phyloP scores from a whole-genome alignment of 345 rosid genomes.

The Eucalyptus paniculata region DNA sequence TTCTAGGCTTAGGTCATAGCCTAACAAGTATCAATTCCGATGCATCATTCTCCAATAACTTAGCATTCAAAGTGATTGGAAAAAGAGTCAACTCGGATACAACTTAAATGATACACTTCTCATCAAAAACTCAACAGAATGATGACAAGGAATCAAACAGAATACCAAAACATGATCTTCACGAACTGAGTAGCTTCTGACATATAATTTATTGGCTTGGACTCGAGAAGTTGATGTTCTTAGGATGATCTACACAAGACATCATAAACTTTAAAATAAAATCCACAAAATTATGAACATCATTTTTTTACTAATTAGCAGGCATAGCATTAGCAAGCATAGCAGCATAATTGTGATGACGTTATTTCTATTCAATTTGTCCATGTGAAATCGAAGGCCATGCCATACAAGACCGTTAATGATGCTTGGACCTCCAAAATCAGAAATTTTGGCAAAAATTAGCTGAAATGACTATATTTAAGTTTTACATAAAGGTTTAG shows the following conservation, averaged over 20 bases:
- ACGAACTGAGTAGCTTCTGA: background rate
- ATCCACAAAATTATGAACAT: background rate
- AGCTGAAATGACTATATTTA: rapidly evolving
- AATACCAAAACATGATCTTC: background rate
- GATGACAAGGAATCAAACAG: background rate
- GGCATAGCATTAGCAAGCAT: background rate
- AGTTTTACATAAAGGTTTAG: background rate
- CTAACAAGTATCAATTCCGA: rapidly evolving
- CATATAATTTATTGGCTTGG: background rate
- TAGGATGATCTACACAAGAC: background rate
- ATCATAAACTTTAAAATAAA: background rate
- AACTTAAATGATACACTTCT: background rate
- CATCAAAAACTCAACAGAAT: background rate
- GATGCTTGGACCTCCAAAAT: background rate
- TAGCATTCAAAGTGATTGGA: background rate
- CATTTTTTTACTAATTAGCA: background rate
- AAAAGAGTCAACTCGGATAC: background rate
- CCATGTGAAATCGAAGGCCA: background rate
- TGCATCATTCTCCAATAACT: no score
- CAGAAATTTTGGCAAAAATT: background rate
- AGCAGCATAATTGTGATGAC: background rate
- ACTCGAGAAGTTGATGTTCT: background rate
- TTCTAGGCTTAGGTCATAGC: no score
- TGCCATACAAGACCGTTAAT: background rate
- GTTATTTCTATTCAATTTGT: background rate